These are phyloP conservation scores for Erodium texanum DNA, from an alignment of 441 rosid genomes.

Conservation along the genomic window DNA sequence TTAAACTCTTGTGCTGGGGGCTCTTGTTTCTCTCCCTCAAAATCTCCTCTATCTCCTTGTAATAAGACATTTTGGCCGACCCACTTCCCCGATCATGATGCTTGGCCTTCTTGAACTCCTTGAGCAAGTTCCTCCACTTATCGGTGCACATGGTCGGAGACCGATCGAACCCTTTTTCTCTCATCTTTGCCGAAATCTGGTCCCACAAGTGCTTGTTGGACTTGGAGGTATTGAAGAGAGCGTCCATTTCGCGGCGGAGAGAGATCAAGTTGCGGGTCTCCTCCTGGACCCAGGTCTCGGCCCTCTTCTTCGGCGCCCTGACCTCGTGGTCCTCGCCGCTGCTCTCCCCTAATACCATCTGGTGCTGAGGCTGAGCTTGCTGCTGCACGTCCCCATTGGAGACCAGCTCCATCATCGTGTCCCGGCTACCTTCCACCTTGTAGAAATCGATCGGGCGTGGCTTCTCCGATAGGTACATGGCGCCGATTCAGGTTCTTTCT, in stretches of 20 bases:
- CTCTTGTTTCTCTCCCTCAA: background rate
- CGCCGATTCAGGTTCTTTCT: background rate
- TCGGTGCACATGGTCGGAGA: conserved; percentile 20
- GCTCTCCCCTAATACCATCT: conserved; percentile 64
- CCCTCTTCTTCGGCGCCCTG: conserved; percentile 85
- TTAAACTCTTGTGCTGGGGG: background rate
- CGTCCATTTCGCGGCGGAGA: too few relatives aligned
- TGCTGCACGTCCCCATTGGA: conserved; percentile 48
- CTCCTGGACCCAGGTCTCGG: conserved; percentile 96
- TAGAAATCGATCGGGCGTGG: conserved; percentile 5
- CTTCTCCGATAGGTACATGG: conserved; percentile 68
- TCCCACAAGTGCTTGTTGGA: conserved; percentile 1
- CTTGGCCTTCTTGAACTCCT: conserved; percentile 22
- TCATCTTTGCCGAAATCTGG: conserved; percentile 12
- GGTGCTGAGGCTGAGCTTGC: conserved; percentile 37
- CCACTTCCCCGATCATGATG: background rate
- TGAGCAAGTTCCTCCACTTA: conserved; percentile 22
- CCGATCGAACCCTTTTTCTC: conserved; percentile 18
- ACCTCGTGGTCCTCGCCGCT: conserved; percentile 72
- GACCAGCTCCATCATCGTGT: conserved; percentile 81
- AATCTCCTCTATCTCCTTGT: conserved; percentile 3
- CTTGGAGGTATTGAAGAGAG: too few relatives aligned
- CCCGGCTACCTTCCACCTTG: conserved; percentile 20
- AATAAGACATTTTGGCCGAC: background rate
- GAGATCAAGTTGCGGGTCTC: conserved; percentile 23